Percentiles rank a stretch among this genome's conserved stretches.
Conservation (phyloP, 2,329 filamentous ascomycete species). For the Fusarium coicis region DNA sequence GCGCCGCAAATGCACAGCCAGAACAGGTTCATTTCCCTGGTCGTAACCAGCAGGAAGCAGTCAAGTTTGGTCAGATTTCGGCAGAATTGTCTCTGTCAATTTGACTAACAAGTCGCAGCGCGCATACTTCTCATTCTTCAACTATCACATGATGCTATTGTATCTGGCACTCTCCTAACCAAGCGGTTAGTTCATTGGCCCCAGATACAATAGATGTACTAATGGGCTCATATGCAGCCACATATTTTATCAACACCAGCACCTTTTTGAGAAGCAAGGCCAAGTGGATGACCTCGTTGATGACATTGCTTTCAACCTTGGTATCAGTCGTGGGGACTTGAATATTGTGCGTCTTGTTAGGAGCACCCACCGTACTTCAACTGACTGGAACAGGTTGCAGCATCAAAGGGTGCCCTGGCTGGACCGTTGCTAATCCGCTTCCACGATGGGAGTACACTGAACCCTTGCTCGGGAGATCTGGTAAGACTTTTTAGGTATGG, state of each 20-base stretch:
- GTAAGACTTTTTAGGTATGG: slow-evolving; percentile 29
- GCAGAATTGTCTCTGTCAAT: not conserved
- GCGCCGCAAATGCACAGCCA: slow-evolving; percentile 4
- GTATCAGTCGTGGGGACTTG: slow-evolving; percentile 69
- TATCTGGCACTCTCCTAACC: slow-evolving; percentile 65
- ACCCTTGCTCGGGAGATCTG: slow-evolving; percentile 45
- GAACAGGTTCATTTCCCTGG: slow-evolving; percentile 59
- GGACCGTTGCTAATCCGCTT: slow-evolving; percentile 65
- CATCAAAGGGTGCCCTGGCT: slow-evolving; percentile 76
- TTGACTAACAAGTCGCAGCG: slow-evolving; percentile 51
- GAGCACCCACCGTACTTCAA: no score
- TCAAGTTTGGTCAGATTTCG: slow-evolving; percentile 59
- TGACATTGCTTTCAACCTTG: slow-evolving; percentile 76
- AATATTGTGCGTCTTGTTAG: slow-evolving; percentile 69
- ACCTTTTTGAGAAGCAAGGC: slow-evolving; percentile 75
- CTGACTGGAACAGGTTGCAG: slow-evolving; percentile 66
- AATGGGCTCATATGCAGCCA: slow-evolving; percentile 62
- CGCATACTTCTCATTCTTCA: slow-evolving; percentile 68
- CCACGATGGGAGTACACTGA: slow-evolving; percentile 54
- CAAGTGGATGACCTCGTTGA: slow-evolving; percentile 79
- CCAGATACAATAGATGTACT: not conserved
- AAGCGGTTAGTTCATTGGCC: slow-evolving; percentile 63
- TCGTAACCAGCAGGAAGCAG: slow-evolving; percentile 57
- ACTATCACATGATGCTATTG: slow-evolving; percentile 67
- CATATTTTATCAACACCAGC: slow-evolving; percentile 81